phyloP scores from a whole-genome alignment of 2,329 filamentous ascomycete genomes.

The Alternaria hordeiaustralica region DNA sequence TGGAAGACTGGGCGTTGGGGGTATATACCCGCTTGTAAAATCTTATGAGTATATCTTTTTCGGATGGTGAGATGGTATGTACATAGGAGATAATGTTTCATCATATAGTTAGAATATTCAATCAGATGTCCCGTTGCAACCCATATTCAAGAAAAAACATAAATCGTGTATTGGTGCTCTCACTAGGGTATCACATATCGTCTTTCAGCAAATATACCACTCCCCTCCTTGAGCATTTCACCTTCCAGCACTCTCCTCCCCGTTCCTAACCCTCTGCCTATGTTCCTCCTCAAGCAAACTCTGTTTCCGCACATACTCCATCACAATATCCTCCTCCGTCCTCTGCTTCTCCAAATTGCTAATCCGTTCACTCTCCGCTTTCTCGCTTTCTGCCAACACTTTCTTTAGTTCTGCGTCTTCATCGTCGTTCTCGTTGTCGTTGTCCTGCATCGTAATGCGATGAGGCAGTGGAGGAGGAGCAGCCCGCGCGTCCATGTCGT shows the following conservation, averaged over 20 bases:
- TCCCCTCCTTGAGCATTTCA: neutral
- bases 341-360: conserved; percentile 51
- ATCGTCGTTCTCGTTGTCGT: conserved; percentile 9
- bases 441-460: neutral
- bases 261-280: conserved; percentile 10
- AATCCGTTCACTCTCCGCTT: conserved; percentile 48
- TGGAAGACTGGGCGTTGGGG: neutral
- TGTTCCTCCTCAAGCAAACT: conserved; percentile 68
- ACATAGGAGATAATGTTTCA: neutral
- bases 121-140: neutral
- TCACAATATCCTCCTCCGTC: conserved; percentile 73
- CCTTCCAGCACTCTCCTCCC: neutral
- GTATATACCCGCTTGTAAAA: neutral
- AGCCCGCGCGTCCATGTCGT: neutral
- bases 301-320: conserved; percentile 80
- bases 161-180: neutral
- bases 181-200: neutral
- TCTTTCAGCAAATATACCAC: neutral
- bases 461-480: neutral
- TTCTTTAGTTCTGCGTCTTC: conserved; percentile 36
- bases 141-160: neutral
- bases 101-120: neutral
- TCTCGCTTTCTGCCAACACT: conserved; percentile 37
- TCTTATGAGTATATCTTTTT: neutral
- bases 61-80: neutral